phyloP scores from a whole-genome alignment of 179 eudicot species.

The Corrigiola litoralis region DNA sequence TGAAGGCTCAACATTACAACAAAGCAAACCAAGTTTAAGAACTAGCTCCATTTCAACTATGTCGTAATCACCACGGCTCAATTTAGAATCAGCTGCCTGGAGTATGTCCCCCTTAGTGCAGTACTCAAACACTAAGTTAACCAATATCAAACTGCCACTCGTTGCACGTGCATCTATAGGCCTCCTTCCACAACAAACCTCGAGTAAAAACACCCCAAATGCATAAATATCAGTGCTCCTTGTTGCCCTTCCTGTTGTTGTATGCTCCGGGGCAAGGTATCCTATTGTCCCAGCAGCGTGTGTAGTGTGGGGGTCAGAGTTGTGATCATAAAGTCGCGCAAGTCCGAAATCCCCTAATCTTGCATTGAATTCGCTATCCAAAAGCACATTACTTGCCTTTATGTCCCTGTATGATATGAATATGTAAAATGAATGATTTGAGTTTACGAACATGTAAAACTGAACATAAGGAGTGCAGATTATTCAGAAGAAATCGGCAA shows the following conservation, averaged over 20 bases:
- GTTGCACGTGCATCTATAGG: slow-evolving; percentile 13
- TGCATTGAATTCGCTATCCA: slow-evolving; percentile 23
- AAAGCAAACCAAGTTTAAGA: slow-evolving; percentile 20
- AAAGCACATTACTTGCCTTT: slow-evolving; percentile 25
- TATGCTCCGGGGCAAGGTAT: slow-evolving; percentile 27
- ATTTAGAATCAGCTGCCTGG: slow-evolving; percentile 13
- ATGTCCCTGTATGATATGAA: slow-evolving; percentile 13
- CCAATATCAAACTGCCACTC: slow-evolving; percentile 1
- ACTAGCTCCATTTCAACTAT: slow-evolving; percentile 17
- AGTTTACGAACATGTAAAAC: no score
- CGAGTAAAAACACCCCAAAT: slow-evolving; percentile 22
- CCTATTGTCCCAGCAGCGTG: slow-evolving; percentile 28
- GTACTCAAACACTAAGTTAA: slow-evolving; percentile 16
- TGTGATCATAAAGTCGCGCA: slow-evolving; percentile 28
- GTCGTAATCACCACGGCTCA: slow-evolving; percentile 9
- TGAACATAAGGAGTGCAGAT: no score
- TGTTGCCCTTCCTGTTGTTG: slow-evolving; percentile 21
- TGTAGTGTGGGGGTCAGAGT: slow-evolving; percentile 25
- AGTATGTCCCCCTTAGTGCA: slow-evolving; percentile 14
- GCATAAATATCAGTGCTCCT: slow-evolving; percentile 23
- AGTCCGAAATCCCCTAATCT: slow-evolving; percentile 29
- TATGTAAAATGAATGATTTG: not conserved
- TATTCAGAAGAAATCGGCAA: no score
- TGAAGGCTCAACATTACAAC: slow-evolving; percentile 18
- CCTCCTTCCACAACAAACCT: slow-evolving; percentile 30